phyloP scores from a whole-genome alignment of 371 early-diverging fungal genomes.

The Actinomortierella wolfii region DNA sequence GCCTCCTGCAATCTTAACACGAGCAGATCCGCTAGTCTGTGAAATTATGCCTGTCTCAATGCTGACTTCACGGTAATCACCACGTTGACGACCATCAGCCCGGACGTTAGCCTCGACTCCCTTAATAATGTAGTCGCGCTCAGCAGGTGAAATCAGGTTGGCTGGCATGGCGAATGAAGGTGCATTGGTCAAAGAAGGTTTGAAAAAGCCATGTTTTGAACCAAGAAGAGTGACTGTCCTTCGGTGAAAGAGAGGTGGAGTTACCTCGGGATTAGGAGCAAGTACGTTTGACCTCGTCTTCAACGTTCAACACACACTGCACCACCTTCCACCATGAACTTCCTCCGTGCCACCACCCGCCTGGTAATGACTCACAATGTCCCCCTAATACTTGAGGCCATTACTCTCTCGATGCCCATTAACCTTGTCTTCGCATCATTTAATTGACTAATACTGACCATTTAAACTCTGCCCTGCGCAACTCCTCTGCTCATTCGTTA shows the following conservation, averaged over 20 bases:
- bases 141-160: constrained; percentile 72
- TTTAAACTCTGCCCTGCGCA: background rate
- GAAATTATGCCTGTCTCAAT: constrained; percentile 84
- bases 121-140: constrained; percentile 81
- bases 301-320: constrained; percentile 1
- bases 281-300: too few relatives aligned
- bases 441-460: background rate
- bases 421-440: background rate
- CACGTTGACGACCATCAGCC: constrained; percentile 83
- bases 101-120: constrained; percentile 84
- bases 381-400: background rate
- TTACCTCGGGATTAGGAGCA: too few relatives aligned
- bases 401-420: background rate
- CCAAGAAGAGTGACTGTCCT: too few relatives aligned
- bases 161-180: constrained; percentile 46
- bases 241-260: too few relatives aligned
- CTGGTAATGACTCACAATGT: constrained; percentile 42
- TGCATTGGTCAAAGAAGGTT: too few relatives aligned
- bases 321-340: constrained; percentile 50
- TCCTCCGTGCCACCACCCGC: constrained; percentile 56
- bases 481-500: background rate
- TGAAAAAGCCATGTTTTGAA: background rate
- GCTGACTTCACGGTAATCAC: constrained; percentile 77
- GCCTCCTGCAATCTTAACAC: constrained; percentile 77
- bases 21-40: constrained; percentile 88